These are phyloP conservation scores for Penicillium cosmopolitanum DNA, from an alignment of 495 filamentous ascomycete genomes.

Conservation along the genomic window DNA sequence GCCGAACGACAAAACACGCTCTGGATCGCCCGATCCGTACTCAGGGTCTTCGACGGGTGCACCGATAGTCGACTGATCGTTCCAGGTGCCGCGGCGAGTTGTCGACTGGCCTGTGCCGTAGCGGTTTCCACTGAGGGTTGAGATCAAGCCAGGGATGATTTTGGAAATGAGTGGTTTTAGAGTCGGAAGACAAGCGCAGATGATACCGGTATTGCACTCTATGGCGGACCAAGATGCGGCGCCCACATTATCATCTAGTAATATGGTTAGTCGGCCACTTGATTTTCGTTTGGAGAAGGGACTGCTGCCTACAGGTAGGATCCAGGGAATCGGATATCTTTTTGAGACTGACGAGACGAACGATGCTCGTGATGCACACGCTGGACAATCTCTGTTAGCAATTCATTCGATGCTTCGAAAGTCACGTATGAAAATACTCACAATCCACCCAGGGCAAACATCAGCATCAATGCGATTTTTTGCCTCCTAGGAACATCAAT, in stretches of 20 bases:
- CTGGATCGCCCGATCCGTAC: slow-evolving; percentile 32
- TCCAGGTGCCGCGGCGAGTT: slow-evolving; percentile 33
- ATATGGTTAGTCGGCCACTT: not conserved
- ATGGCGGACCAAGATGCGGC: slow-evolving; percentile 80
- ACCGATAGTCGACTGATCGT: slow-evolving; percentile 37
- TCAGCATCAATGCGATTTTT: slow-evolving; percentile 48
- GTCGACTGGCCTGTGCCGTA: slow-evolving; percentile 23
- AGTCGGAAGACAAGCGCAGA: slow-evolving; percentile 85
- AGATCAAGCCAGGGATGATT: slow-evolving; percentile 38
- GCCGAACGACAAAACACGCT: slow-evolving; percentile 29
- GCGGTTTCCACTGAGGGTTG: slow-evolving; percentile 30
- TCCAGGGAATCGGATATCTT: slow-evolving; percentile 43
- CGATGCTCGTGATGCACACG: slow-evolving; percentile 50
- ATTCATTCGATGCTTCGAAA: not conserved
- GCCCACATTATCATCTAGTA: slow-evolving; percentile 56
- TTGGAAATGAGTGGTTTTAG: slow-evolving; percentile 75
- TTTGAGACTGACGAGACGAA: slow-evolving; percentile 43
- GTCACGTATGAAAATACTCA: slow-evolving; percentile 32
- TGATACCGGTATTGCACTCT: slow-evolving; percentile 86
- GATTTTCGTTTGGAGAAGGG: not conserved
- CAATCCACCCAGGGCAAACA: slow-evolving; percentile 59
- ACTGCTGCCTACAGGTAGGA: slow-evolving; percentile 42
- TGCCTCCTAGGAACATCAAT: slow-evolving; percentile 52
- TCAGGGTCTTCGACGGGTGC: slow-evolving; percentile 39
- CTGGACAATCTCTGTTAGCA: slow-evolving; percentile 25